Conservation (phyloP, 257 asterid genomes). For the Nicotiana benthamiana region DNA sequence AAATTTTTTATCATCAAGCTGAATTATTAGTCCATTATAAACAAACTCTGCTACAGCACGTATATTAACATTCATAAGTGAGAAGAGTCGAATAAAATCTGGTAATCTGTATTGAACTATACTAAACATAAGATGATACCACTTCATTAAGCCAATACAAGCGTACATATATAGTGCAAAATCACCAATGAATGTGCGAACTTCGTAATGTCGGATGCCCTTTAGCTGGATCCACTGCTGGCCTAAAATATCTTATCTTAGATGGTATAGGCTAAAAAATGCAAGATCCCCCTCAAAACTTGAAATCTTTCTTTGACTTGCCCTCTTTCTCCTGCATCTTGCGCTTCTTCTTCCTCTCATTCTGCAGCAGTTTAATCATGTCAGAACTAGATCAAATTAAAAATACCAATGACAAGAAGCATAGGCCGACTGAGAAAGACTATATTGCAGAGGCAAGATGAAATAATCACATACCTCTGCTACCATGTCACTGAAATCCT, state of each 20-base stretch:
- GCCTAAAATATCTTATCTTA: neutral
- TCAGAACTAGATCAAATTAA: neutral
- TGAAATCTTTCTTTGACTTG: constrained; percentile 91
- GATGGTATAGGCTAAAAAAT: neutral
- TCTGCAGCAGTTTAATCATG: constrained; percentile 33
- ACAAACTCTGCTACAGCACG: neutral
- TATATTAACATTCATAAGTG: neutral
- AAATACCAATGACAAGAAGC: neutral
- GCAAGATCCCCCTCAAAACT: constrained; percentile 29
- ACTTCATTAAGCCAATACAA: neutral
- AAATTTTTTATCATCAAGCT: neutral
- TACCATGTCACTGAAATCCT: constrained; percentile 98
- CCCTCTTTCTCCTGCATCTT: constrained; percentile 93
- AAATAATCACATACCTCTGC: constrained; percentile 54
- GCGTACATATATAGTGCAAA: neutral
- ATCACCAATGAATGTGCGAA: neutral
- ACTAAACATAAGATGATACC: neutral
- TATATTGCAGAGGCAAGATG: neutral
- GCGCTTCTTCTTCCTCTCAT: constrained; percentile 81
- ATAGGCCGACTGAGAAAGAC: neutral
- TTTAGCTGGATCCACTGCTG: neutral
- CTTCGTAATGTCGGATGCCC: neutral
- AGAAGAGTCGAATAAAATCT: neutral
- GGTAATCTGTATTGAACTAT: neutral
- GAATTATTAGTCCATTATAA: neutral